Evolutionary conservation across 2,329 filamentous ascomycete genomes (phyloP).

Genomic region (Fusarium decemcellulare): DNA sequence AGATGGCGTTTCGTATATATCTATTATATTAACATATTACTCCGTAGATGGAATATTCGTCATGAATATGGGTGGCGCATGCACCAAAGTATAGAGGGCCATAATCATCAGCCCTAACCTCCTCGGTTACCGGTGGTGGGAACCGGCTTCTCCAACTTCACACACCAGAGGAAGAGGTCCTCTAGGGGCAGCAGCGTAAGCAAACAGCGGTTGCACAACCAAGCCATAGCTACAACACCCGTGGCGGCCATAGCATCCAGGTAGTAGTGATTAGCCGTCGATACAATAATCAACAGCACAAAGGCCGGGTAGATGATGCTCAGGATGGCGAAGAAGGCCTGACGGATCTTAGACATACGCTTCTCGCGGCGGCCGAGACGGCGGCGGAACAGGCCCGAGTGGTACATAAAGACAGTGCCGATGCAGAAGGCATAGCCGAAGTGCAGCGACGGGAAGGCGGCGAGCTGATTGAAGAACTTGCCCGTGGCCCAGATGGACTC

Average conservation of each 20-base stretch:
- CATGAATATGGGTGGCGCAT: no score
- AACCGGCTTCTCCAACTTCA: slow-evolving; percentile 75
- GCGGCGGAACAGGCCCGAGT: slow-evolving; percentile 62
- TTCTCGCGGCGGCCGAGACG: slow-evolving; percentile 48
- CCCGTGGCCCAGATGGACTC: slow-evolving; percentile 75
- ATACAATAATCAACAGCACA: slow-evolving; percentile 70
- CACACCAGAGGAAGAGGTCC: slow-evolving; percentile 74
- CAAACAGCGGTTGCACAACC: slow-evolving; percentile 65
- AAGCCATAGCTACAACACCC: slow-evolving; percentile 72
- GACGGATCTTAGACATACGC: slow-evolving; percentile 47
- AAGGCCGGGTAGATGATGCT: slow-evolving; percentile 67
- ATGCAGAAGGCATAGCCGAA: slow-evolving; percentile 70
- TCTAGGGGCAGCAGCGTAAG: slow-evolving; percentile 74
- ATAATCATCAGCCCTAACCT: not conserved
- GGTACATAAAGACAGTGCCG: slow-evolving; percentile 66
- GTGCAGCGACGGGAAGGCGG: slow-evolving; percentile 71
- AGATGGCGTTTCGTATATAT: no score
- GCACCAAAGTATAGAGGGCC: no score
- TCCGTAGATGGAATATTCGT: no score
- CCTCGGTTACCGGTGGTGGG: slow-evolving; percentile 59
- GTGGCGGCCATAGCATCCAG: slow-evolving; percentile 77
- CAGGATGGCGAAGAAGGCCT: slow-evolving; percentile 49
- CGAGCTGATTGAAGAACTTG: slow-evolving; percentile 70
- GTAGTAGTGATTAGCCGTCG: slow-evolving; percentile 75
- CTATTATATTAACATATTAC: no score